Evolutionary conservation across 176 grass and related monocot genomes (phyloP), one percentile per base, ranked within the genome.

Genomic region (Paspalum notatum): DNA sequence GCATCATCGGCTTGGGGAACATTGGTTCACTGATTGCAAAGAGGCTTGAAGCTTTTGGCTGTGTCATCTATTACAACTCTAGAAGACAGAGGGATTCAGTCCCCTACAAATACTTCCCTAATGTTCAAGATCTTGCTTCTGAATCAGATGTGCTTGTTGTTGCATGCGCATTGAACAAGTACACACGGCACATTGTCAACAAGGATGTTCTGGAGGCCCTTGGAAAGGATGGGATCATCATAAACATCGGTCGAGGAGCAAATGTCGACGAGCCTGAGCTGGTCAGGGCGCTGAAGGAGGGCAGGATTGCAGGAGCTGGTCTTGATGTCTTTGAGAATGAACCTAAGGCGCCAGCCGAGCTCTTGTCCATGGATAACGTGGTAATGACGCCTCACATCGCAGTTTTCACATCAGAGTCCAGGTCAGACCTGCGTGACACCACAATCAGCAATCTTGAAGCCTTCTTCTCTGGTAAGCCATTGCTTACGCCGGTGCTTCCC

Each of bases 291-390:
- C 50, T 83, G 39, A 24, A 9, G 2, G 24, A 82, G 48, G 80
- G 80, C 10, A 46, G 62, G 41, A 16, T 82, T 17, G 67, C 41
- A 17, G 68, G 69, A 42, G 69, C 80, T 5, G 80, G 69, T 4
- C 69, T 83, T 5, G 80, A 83, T 26, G 80, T 83, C 12, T 83
- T 51, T 38, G 69, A 74, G 56, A 61, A 83, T 9, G 80, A 83
- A 9, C 69, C 69, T 1, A 7, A 21, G 24, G 71, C 75, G 26
- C 45, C 68, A 10, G 2, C 27, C 2, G 58, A 66, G 12, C 68
- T 83, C 13, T 75, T 83, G 9, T 9, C 68, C 40, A 59, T 83
- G 69, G 57, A 62, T 51, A 83, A 75, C 37, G 80, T 83, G 4
- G 80, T 83, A 2, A 41, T 83, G 7, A 53, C 54, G 17, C 56